These are phyloP conservation scores for Globisporangium irregulare DNA, from an alignment of 352 stramenopile genomes.

Conservation along the genomic window DNA sequence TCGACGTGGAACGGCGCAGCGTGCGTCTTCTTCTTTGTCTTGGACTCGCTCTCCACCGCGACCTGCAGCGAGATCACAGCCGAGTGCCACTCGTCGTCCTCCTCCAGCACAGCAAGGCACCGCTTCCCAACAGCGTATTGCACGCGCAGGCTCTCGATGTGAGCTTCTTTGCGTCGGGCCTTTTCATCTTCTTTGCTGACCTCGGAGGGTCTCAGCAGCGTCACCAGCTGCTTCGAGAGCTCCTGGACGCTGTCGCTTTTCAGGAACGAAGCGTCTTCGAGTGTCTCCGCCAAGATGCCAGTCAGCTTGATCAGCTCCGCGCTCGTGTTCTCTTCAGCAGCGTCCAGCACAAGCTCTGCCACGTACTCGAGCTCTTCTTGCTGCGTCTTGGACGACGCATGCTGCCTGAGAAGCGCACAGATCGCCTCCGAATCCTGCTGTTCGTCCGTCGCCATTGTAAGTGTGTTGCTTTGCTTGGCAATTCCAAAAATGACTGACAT, in stretches of 20 bases:
- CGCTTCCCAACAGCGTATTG: constrained; percentile 60
- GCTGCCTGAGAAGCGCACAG: constrained; percentile 23
- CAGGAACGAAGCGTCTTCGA: constrained; percentile 44
- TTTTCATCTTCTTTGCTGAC: constrained; percentile 23
- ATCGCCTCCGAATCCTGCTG: constrained; percentile 18
- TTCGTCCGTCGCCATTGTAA: constrained; percentile 1
- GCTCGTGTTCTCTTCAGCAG: constrained; percentile 30
- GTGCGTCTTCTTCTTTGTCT: constrained; percentile 18
- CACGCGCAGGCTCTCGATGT: constrained; percentile 23
- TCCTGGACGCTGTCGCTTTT: constrained; percentile 17
- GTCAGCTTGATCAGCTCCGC: constrained; percentile 23
- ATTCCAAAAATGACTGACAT: constrained; percentile 11
- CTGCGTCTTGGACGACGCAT: constrained; percentile 10
- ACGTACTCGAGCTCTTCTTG: constrained; percentile 63
- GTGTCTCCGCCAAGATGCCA: constrained; percentile 31
- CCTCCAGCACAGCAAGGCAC: constrained; percentile 61
- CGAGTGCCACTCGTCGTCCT: constrained; percentile 75
- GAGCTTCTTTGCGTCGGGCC: constrained; percentile 11
- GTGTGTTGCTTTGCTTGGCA: neutral
- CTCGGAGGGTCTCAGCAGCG: constrained; percentile 20
- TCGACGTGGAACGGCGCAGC: constrained; percentile 27
- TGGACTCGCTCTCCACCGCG: constrained; percentile 2
- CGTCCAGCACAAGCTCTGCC: constrained; percentile 56
- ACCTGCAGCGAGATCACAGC: constrained; percentile 53
- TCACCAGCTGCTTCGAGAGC: constrained; percentile 25